phyloP scores from a whole-genome alignment of 345 rosid genomes.

The Populus tremula region DNA sequence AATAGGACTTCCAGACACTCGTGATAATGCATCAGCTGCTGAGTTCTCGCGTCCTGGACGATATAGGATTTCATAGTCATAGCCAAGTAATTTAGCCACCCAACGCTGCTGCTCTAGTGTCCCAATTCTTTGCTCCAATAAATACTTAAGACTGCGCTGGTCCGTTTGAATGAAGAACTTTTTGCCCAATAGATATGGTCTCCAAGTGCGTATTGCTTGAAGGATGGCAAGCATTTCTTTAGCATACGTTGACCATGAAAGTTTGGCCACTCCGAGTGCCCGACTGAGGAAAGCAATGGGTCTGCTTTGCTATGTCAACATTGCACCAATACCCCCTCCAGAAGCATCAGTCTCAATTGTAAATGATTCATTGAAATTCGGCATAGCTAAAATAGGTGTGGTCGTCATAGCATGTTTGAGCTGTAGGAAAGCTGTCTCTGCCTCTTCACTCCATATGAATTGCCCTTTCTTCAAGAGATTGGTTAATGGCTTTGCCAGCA shows the following conservation, averaged over 20 bases:
- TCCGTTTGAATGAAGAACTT: background rate
- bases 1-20: too few relatives aligned
- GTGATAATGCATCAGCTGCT: too few relatives aligned
- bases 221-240: background rate
- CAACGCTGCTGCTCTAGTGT: background rate
- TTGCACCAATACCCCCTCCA: background rate
- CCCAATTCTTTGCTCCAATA: background rate
- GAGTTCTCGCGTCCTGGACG: rapidly evolving
- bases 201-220: background rate
- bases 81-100: background rate
- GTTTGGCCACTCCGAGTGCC: too few relatives aligned
- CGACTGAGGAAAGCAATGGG: too few relatives aligned
- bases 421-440: background rate
- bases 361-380: background rate
- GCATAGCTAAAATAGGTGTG: background rate
- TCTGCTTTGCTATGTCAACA: background rate
- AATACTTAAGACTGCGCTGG: background rate
- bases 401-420: background rate
- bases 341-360: background rate
- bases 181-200: background rate
- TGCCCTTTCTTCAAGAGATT: too few relatives aligned
- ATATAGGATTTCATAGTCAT: too few relatives aligned
- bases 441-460: too few relatives aligned
- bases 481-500: too few relatives aligned
- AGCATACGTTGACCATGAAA: background rate